Evolutionary conservation across 2,329 filamentous ascomycete genomes (phyloP).

Genomic region (Blumeria graminis): DNA sequence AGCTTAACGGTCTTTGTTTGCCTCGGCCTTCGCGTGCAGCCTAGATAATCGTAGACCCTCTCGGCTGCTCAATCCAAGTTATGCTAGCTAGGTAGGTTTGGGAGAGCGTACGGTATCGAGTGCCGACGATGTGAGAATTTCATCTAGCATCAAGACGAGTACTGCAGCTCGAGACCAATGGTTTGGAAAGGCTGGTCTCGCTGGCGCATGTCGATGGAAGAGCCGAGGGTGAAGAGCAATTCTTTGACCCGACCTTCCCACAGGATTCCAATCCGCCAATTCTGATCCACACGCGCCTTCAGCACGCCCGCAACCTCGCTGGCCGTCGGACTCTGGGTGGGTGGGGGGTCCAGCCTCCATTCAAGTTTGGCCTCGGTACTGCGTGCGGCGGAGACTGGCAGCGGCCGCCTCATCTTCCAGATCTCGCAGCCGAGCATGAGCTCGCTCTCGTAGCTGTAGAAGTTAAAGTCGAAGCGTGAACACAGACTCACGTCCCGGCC

Average conservation of each 20-base stretch:
- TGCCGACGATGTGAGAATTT: no score
- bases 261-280: slow-evolving; percentile 59
- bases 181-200: slow-evolving; percentile 55
- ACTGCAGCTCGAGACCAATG: slow-evolving; percentile 58
- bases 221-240: slow-evolving; percentile 72
- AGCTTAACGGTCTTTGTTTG: no score
- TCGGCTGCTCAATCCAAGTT: no score
- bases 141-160: slow-evolving; percentile 38
- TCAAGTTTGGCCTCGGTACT: slow-evolving; percentile 30
- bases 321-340: slow-evolving; percentile 17
- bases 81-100: no score
- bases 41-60: no score
- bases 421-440: slow-evolving; percentile 81
- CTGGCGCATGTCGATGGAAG: slow-evolving; percentile 56
- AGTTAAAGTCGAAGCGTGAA: slow-evolving; percentile 86
- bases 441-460: slow-evolving; percentile 93
- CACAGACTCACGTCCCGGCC: slow-evolving; percentile 64
- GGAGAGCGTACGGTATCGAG: no score
- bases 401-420: slow-evolving; percentile 38
- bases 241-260: slow-evolving; percentile 93
- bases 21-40: no score
- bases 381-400: slow-evolving; percentile 16
- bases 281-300: slow-evolving; percentile 75
- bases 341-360: slow-evolving; percentile 21
- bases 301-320: slow-evolving; percentile 64